A percentile compares a stretch with the other conserved stretches of the same genome.
These are phyloP conservation scores for Xylaria sp. DNA, from an alignment of 2,329 filamentous ascomycete species.

Conservation along the genomic window DNA sequence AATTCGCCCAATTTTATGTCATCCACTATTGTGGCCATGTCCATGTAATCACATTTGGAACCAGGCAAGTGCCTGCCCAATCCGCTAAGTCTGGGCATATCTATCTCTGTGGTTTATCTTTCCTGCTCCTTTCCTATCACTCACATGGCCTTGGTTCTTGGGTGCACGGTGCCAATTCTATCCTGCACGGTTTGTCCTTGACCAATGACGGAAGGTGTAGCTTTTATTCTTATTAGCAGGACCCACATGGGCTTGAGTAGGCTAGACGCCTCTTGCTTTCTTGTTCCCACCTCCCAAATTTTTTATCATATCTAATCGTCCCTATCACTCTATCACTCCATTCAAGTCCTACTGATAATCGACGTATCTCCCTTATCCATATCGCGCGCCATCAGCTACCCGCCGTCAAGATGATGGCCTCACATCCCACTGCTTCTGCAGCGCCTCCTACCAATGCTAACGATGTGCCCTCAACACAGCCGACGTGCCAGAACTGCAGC, in stretches of 20 bases:
- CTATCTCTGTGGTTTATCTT: slow-evolving; percentile 26
- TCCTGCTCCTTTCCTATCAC: slow-evolving; percentile 9
- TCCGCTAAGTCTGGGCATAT: slow-evolving; percentile 10
- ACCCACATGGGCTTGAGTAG: slow-evolving; percentile 28
- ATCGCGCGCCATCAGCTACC: slow-evolving; percentile 36
- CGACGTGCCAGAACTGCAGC: slow-evolving; percentile 94
- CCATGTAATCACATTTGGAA: slow-evolving; percentile 4
- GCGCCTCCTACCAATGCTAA: slow-evolving; percentile 56
- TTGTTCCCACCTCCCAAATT: slow-evolving; percentile 36
- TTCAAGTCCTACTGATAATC: slow-evolving; percentile 28
- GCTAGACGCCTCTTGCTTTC: slow-evolving; percentile 21
- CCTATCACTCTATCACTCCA: slow-evolving; percentile 39
- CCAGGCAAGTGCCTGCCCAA: slow-evolving; percentile 29
- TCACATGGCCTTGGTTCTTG: slow-evolving; percentile 9
- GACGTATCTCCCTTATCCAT: slow-evolving; percentile 35
- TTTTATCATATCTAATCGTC: slow-evolving; percentile 45
- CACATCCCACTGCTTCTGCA: slow-evolving; percentile 49
- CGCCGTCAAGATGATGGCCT: slow-evolving; percentile 49
- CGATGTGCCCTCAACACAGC: slow-evolving; percentile 76
- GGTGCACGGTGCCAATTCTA: slow-evolving; percentile 12
- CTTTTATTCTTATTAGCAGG: slow-evolving; percentile 34
- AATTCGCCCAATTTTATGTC: not conserved
- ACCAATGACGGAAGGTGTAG: slow-evolving; percentile 26
- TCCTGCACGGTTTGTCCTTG: not conserved
- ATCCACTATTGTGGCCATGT: not conserved